Evolutionary conservation across 306 rosid species (phyloP).

Genomic region (Cucurbita moschata): DNA sequence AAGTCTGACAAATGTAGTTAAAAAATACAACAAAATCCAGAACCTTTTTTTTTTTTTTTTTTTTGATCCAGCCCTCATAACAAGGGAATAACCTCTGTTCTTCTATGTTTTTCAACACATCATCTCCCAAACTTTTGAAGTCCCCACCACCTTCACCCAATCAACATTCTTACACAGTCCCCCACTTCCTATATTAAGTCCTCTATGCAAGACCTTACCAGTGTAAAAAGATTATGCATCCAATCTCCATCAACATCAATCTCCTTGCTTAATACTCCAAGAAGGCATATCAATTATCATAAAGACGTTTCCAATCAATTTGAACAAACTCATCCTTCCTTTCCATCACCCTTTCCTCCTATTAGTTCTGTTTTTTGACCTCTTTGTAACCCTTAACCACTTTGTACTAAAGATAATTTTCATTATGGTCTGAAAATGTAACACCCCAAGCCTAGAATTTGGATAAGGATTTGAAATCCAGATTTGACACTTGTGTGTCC

Average conservation of each 20-base stretch:
- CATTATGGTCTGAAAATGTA: too few species aligned
- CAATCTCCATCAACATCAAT: background rate
- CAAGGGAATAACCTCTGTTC: background rate
- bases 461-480: too few species aligned
- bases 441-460: too few species aligned
- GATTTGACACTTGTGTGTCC: too few species aligned
- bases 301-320: too few species aligned
- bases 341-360: too few species aligned
- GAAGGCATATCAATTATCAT: too few species aligned
- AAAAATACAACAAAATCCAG: background rate
- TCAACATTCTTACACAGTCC: background rate
- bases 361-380: too few species aligned
- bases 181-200: background rate
- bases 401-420: too few species aligned
- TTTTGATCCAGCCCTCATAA: background rate
- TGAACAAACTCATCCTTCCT: too few species aligned
- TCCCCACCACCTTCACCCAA: background rate
- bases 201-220: background rate
- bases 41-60: background rate
- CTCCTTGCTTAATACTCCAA: background rate
- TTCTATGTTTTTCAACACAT: background rate
- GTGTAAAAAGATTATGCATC: background rate
- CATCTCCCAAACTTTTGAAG: background rate
- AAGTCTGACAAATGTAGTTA: background rate
- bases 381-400: too few species aligned